Conservation (phyloP, 768 basidiomycete genomes). For the Phlegmacium glaucopus region DNA sequence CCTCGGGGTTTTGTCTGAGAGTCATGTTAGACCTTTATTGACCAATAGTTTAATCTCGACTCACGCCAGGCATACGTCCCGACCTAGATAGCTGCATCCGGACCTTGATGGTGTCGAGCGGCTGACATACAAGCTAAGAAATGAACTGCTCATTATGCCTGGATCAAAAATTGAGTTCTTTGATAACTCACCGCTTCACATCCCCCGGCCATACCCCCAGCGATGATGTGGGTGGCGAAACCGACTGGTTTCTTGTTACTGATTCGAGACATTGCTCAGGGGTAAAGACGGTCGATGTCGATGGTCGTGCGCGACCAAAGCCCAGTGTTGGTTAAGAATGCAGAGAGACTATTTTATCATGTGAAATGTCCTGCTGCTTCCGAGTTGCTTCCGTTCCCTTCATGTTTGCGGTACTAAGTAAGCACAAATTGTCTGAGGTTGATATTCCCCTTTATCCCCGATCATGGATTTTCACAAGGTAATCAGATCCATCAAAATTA, state of each 20-base stretch:
- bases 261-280: conserved; percentile 46
- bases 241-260: conserved; percentile 73
- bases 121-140: conserved; percentile 75
- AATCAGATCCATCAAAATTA: too few relatives aligned
- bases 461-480: too few relatives aligned
- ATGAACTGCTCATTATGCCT: background rate
- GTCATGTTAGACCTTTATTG: background rate
- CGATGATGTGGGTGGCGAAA: conserved; percentile 87
- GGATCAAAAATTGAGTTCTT: background rate
- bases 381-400: too few relatives aligned
- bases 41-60: conserved; percentile 29
- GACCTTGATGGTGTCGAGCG: conserved; percentile 98
- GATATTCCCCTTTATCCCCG: too few relatives aligned
- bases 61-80: conserved; percentile 75
- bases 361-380: too few relatives aligned
- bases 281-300: background rate
- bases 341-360: too few relatives aligned
- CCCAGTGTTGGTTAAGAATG: too few relatives aligned
- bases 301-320: conserved; percentile 2
- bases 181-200: conserved; percentile 76
- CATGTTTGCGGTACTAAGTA: too few relatives aligned
- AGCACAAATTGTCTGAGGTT: too few relatives aligned
- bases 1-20: conserved; percentile 85
- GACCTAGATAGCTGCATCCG: conserved; percentile 98
- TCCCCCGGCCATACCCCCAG: conserved; percentile 91